Evolutionary conservation across 1,284 basidiomycete genomes (phyloP).

Genomic region (Termitomyces sp.): DNA sequence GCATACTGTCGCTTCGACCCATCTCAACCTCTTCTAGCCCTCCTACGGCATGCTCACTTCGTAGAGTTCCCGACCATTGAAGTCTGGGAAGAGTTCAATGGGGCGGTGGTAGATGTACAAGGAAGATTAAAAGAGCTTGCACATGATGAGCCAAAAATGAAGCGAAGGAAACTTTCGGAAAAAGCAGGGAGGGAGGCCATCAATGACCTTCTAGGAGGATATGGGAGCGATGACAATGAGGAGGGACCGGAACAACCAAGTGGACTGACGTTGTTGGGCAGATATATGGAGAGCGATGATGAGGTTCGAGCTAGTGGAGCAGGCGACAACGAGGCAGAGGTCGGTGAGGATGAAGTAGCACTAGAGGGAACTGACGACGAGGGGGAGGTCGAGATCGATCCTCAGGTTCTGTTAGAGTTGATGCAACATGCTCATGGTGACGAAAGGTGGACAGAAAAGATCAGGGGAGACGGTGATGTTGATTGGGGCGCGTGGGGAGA

Average conservation of each 20-base stretch:
- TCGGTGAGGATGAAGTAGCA: conserved; percentile 24
- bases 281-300: conserved; percentile 47
- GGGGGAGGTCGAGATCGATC: conserved; percentile 35
- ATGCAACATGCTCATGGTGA: conserved; percentile 38
- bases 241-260: conserved; percentile 28
- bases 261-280: conserved; percentile 43
- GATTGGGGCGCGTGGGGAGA: conserved; percentile 60
- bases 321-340: conserved; percentile 23
- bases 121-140: conserved; percentile 34
- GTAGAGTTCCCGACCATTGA: conserved; percentile 81
- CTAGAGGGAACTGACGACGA: conserved; percentile 26
- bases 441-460: conserved; percentile 25
- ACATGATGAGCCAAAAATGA: conserved; percentile 35
- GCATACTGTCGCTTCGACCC: conserved; percentile 58
- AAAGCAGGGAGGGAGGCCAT: conserved; percentile 52
- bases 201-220: conserved; percentile 53
- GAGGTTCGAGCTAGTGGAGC: conserved; percentile 23
- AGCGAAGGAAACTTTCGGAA: conserved; percentile 48
- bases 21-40: conserved; percentile 37
- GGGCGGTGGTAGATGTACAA: conserved; percentile 47
- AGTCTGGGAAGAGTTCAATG: conserved; percentile 63
- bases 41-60: conserved; percentile 60
- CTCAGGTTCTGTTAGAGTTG: conserved; percentile 45
- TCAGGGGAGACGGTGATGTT: conserved; percentile 47
- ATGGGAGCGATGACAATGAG: conserved; percentile 56